Evolutionary conservation across 2,329 filamentous ascomycete species (phyloP), one percentile per base, ranked within the genome.

Genomic region (Acephala macrosclerotiorum): DNA sequence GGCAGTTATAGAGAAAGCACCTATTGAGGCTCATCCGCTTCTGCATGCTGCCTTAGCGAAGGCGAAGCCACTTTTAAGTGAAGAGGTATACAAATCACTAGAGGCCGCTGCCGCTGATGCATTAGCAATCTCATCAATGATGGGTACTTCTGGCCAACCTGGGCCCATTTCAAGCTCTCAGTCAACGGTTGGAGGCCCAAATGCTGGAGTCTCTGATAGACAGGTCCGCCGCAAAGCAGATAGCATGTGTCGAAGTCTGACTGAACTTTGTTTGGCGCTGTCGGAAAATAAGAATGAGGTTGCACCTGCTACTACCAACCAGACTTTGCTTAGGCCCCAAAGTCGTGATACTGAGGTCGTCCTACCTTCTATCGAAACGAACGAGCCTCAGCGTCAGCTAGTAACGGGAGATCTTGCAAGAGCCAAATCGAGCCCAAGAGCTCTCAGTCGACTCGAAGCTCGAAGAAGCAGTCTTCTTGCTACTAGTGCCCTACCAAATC

Each of bases 181-280:
- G 51, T 75, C 75, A 22, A 89, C 35, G 79, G 81, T 38, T 79
- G 80, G 61, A 40, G 79, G 59, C 68, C 74, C 56, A 72, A 53
- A 53, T 29, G 75, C 65, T 25, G 60, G 80, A 14, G 79, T 89
- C 12, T 90, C 92, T 0, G 95, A 99, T 76, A 88, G 96, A 59
- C 93, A 97, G 76, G 84, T 97, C 18, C 89, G 94, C 58, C 89
- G 95, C 68, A 97, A 97, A 78, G 93, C 93, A 33, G 95, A 99
- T 76, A 94, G 91, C 75, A 89, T 99, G 76, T 98, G 96, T 77
- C 91, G 95, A 61, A 96, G 92, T 74, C 81, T 99, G 70, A 98
- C 95, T 0, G 96, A 99, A 78, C 84, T 99, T 7, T 97, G 93
- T 75, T 86, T 99, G 63, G 92, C 94, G 0, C 81, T 99, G 61